Evolutionary conservation across 2,329 filamentous ascomycete species (phyloP), one percentile per base, ranked within the genome.

Genomic region (Raffaelea ambrosiae): DNA sequence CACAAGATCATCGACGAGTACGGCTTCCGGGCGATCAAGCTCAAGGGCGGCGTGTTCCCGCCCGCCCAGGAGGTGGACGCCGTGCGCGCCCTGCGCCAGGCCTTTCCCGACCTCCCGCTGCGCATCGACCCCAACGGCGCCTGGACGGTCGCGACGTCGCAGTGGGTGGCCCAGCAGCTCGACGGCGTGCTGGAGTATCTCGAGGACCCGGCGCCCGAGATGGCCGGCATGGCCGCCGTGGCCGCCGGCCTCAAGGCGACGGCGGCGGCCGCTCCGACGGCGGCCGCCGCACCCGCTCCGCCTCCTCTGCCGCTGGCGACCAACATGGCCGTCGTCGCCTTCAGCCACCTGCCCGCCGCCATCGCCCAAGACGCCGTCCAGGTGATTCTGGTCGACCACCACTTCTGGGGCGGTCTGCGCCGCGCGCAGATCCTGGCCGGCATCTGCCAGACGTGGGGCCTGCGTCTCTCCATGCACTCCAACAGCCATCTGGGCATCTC

Each of bases 401-500:
- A 69, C 44, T 69, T 69, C 54, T 69, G 66, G 66, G 66, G 67
- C 2, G 67, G 67, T 0, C 56, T 69, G 11, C 66, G 66, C 23
- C 65, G 60, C 44, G 68, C 67, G 0, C 66, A 69, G 48, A 61
- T 54, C 0, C 53, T 69, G 21, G 66, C 65, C 0, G 57, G 60
- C 13, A 68, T 67, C 26, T 67, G 65, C 43, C 56, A 58, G 5
- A 69, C 60, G 4, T 69, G 65, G 66, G 61, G 61, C 2, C 63
- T 69, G 53, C 54, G 65, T 0, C 61, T 69, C 0, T 67, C 64
- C 1, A 69, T 69, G 67, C 67, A 69, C 50, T 69, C 67, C 3
- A 69, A 69, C 51, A 69, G 65, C 13, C 67, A 69, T 33, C 47
- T 69, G 40, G 66, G 67, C 9, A 68, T 70, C 42, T 67, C 65